Base-by-base conservation (phyloP, 805 yeast genomes). In the Candida namnaoensis region DNA sequence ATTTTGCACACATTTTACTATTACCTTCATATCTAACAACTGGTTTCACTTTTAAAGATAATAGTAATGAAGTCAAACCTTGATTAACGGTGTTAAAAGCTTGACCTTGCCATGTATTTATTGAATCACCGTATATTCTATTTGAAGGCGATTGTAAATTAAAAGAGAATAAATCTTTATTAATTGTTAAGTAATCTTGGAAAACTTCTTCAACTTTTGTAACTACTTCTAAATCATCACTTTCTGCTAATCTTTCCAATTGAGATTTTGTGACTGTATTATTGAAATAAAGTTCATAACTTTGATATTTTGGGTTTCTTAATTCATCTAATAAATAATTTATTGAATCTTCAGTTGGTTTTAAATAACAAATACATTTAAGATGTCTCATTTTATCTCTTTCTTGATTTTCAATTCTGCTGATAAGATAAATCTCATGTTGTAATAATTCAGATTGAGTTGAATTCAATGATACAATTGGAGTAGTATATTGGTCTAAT, bases 171-270 rank as follows among this genome's bases (percentile, higher is more conserved):
- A 91, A 62, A 51, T 85, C 83, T 44, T 69, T 69, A 59, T 87
- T 87, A 41, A 91, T 62, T 7, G 86, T 79, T 47, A 77, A 69
- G 57, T 82, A 90, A 60, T 93, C 97, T 51, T 82, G 85, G 57
- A 88, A 93, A 34, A 90, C 57, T 56, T 93, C 99, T 40, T 82
- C 78, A 5, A 93, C 88, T 44, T 75, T 75, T 5, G 71, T 65
- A 9, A 93, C 83, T 9, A 79, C 77, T 57, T 91, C 98, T 52
- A 80, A 69, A 54, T 86, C 93, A 60, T 93, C 99, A 3, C 86
- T 75, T 59, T 88, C 96, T 0, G 99, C 98, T 38, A 93, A 57
- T 39, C 85, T 71, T 57, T 93, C 99, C 50, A 93, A 60, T 47
- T 86, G 84, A 25, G 80, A 68, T 62, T 91, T 93, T 40, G 78